Percentiles rank a stretch among this genome's conserved stretches.
Evolutionary conservation across 2,329 filamentous ascomycete species (phyloP).

Genomic region (Apiospora marii): DNA sequence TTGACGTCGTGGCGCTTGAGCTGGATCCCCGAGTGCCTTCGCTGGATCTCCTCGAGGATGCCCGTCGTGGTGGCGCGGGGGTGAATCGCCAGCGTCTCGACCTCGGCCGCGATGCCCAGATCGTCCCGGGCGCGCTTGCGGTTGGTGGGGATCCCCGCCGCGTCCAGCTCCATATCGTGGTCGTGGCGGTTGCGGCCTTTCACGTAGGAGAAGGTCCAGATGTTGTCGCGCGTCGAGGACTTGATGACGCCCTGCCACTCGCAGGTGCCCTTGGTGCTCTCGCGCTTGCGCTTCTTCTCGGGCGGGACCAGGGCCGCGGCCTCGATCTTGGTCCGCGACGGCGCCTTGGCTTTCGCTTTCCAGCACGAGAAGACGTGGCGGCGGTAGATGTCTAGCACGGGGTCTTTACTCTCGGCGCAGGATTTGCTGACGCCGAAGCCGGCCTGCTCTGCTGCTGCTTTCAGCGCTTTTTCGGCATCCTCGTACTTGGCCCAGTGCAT

Average conservation of each 20-base stretch:
- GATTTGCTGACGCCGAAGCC: conserved; percentile 23
- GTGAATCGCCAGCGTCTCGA: conserved; percentile 25
- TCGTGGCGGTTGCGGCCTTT: conserved; percentile 22
- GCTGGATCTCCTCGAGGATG: conserved; percentile 21
- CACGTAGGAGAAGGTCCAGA: conserved; percentile 22
- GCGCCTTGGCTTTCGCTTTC: conserved; percentile 22
- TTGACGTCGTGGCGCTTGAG: conserved; percentile 24
- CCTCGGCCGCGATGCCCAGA: conserved; percentile 20
- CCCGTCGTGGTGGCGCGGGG: conserved; percentile 16
- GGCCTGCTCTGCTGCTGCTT: neutral
- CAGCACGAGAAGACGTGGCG: conserved; percentile 24
- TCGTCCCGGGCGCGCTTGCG: conserved; percentile 24
- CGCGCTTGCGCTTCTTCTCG: conserved; percentile 25
- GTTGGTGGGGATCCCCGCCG: conserved; percentile 22
- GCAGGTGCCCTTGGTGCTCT: conserved; percentile 22
- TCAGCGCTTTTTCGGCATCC: conserved; percentile 22
- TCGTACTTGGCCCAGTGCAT: conserved; percentile 24
- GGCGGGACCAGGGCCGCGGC: conserved; percentile 3
- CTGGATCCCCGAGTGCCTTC: conserved; percentile 9
- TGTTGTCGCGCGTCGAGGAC: conserved; percentile 24
- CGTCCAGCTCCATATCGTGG: conserved; percentile 20
- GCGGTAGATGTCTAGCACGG: conserved; percentile 20
- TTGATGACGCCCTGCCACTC: conserved; percentile 23
- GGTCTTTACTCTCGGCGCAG: conserved; percentile 25
- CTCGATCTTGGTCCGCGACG: conserved; percentile 21